Percentiles rank a stretch among this genome's conserved stretches.
phyloP scores from a whole-genome alignment of 179 eudicot species.

The Spergularia azorica region DNA sequence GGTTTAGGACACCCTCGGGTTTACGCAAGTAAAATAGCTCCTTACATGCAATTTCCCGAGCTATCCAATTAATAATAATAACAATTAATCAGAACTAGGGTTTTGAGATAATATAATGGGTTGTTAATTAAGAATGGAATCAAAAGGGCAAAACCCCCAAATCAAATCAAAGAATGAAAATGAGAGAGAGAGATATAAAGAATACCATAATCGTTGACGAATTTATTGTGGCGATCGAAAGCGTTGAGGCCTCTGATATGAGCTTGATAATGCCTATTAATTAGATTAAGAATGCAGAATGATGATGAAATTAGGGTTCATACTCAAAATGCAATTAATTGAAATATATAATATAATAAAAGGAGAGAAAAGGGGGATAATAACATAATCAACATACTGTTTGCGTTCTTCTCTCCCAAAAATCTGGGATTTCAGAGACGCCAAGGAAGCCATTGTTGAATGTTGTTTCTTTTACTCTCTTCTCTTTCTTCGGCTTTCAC shows the following conservation, averaged over 20 bases:
- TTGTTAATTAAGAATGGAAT: background rate
- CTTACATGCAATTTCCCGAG: background rate
- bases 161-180: background rate
- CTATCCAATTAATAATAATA: background rate
- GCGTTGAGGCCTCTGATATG: conserved; percentile 92
- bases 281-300: background rate
- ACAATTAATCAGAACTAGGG: background rate
- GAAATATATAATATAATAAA: too few relatives aligned
- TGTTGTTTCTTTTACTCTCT: too few relatives aligned
- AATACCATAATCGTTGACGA: conserved; percentile 79
- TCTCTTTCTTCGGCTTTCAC: too few relatives aligned
- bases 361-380: background rate
- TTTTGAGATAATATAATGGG: background rate
- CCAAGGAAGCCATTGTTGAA: conserved; percentile 52
- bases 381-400: conserved; percentile 35
- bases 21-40: conserved; percentile 39
- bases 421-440: conserved; percentile 54
- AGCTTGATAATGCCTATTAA: conserved; percentile 78
- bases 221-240: conserved; percentile 83
- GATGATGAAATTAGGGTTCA: background rate
- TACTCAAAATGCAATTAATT: too few relatives aligned
- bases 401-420: conserved; percentile 68
- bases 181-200: too few relatives aligned
- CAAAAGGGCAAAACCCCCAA: background rate
- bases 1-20: conserved; percentile 44